These are phyloP conservation scores for Fusarium pseudoanthophilum DNA, from an alignment of 2,329 filamentous ascomycete species.

Conservation along the genomic window DNA sequence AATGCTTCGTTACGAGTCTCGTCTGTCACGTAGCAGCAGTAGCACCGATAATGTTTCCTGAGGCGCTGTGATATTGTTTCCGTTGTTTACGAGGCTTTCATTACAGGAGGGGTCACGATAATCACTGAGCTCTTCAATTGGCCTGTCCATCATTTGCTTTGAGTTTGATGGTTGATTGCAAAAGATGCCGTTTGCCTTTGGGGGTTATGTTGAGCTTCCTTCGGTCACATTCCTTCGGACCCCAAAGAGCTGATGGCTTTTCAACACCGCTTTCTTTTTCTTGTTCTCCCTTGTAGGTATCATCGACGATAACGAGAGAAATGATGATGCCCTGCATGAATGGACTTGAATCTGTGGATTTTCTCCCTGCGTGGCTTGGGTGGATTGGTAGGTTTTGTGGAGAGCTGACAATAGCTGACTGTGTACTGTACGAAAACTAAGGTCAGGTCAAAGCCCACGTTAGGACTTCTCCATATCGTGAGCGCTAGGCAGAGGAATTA, in stretches of 20 bases:
- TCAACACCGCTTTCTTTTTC: neutral
- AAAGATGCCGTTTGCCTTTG: neutral
- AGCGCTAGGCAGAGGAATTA: conserved; percentile 10
- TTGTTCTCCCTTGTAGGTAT: conserved; percentile 7
- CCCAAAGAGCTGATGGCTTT: neutral
- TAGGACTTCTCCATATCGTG: conserved; percentile 1
- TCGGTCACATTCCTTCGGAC: conserved; percentile 21
- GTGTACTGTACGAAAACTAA: conserved; percentile 9
- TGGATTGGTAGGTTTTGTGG: conserved; percentile 24
- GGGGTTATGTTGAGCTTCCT: neutral
- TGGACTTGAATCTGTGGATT: conserved; percentile 12
- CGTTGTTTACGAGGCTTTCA: neutral
- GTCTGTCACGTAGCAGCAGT: neutral
- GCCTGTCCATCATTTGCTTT: neutral
- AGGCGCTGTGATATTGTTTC: neutral
- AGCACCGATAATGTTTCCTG: neutral
- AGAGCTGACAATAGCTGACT: conserved; percentile 23
- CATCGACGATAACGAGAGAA: conserved; percentile 6
- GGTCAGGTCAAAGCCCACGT: neutral
- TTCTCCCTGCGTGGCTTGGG: conserved; percentile 24
- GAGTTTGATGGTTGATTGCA: conserved; percentile 8
- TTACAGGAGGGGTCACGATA: neutral
- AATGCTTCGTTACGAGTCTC: neutral
- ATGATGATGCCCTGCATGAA: conserved; percentile 36
- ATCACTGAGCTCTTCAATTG: neutral